phyloP scores from a whole-genome alignment of 2,329 filamentous ascomycete genomes.

The Aspergillus udagawae region DNA sequence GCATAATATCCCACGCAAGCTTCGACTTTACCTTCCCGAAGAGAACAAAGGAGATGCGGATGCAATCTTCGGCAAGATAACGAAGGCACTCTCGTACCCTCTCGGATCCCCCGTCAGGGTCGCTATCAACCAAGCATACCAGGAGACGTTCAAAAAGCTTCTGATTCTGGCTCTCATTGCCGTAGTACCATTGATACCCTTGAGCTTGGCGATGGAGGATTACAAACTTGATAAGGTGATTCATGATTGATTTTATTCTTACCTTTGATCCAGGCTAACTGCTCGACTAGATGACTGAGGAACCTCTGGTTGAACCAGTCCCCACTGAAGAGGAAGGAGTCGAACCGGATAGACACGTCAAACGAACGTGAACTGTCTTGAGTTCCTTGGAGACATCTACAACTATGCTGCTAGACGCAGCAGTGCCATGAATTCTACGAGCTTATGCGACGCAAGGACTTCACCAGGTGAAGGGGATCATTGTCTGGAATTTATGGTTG shows the following conservation, averaged over 20 bases:
- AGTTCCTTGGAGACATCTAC: not conserved
- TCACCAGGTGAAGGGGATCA: not conserved
- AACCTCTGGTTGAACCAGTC: conserved; percentile 11
- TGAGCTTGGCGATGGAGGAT: conserved; percentile 56
- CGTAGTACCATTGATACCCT: conserved; percentile 53
- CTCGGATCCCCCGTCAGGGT: conserved; percentile 54
- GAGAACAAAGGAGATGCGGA: conserved; percentile 38
- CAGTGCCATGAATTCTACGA: not conserved
- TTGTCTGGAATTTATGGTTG: not conserved
- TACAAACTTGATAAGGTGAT: conserved; percentile 52
- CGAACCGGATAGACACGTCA: conserved; percentile 18
- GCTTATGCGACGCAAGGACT: not conserved
- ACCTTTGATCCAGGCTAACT: conserved; percentile 2
- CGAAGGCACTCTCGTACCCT: conserved; percentile 54
- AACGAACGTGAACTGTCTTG: conserved; percentile 21
- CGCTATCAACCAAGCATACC: conserved; percentile 62
- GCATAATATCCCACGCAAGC: conserved; percentile 51
- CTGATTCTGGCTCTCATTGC: conserved; percentile 53
- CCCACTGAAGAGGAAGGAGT: conserved; percentile 12
- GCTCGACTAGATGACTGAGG: conserved; percentile 25
- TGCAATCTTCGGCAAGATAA: conserved; percentile 51
- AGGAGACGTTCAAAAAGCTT: conserved; percentile 60
- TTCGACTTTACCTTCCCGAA: conserved; percentile 49
- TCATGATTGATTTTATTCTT: not conserved
- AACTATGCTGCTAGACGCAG: not conserved